phyloP scores from a whole-genome alignment of 2,329 filamentous ascomycete species.

The Fusarium sp. region DNA sequence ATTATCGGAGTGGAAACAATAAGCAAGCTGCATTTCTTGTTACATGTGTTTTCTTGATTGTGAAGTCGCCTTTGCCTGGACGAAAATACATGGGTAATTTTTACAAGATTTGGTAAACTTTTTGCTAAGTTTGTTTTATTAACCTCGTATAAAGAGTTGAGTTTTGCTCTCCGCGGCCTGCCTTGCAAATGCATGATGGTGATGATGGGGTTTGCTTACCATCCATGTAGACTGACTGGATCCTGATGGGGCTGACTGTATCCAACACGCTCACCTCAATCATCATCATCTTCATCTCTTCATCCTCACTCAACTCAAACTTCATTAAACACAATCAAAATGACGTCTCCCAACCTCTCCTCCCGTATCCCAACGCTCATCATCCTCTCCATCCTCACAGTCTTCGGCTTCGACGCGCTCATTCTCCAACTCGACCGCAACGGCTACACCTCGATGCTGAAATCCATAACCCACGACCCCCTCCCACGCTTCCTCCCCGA shows the following conservation, averaged over 20 bases:
- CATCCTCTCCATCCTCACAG: constrained; percentile 19
- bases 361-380: constrained; percentile 20
- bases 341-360: constrained; percentile 4
- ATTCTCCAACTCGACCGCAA: constrained; percentile 35
- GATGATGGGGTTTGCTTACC: neutral
- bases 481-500: constrained; percentile 32
- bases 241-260: constrained; percentile 8
- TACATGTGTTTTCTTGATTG: too few relatives aligned
- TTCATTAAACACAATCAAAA: neutral
- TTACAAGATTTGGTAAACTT: accelerated
- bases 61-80: neutral
- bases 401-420: constrained; percentile 36
- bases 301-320: neutral
- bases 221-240: neutral
- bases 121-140: neutral
- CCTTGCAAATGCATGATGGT: neutral
- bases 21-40: neutral
- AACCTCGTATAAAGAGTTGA: too few relatives aligned
- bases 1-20: neutral
- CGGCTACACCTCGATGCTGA: constrained; percentile 23
- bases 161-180: neutral
- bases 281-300: neutral
- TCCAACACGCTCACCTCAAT: neutral
- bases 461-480: constrained; percentile 20
- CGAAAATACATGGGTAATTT: accelerated